Conservation (phyloP, 805 yeast species). For the Sugiyamaella americana region DNA sequence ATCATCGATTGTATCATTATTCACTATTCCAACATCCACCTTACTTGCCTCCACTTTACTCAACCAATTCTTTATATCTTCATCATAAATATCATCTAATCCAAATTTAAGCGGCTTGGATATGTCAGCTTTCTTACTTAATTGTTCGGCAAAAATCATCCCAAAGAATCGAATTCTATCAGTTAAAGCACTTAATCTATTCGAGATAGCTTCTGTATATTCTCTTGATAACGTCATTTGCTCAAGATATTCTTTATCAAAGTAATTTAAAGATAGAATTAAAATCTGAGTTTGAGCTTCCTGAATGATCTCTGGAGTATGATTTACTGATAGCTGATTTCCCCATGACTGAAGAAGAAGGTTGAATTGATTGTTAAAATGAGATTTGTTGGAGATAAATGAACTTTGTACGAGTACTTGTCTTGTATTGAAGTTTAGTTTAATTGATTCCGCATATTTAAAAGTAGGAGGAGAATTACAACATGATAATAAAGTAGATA, state of each 20-base stretch:
- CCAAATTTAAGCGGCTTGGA: conserved; percentile 27
- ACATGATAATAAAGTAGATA: not conserved
- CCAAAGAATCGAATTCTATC: conserved; percentile 21
- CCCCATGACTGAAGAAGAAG: conserved; percentile 33
- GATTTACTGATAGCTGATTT: conserved; percentile 33
- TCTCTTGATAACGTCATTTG: conserved; percentile 14
- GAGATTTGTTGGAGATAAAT: not conserved
- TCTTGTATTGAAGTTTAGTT: conserved; percentile 7
- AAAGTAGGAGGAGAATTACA: conserved; percentile 7
- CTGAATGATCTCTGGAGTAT: conserved; percentile 41
- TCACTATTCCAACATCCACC: no score
- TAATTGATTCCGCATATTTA: conserved; percentile 3
- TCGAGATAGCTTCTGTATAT: conserved; percentile 20
- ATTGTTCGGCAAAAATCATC: conserved; percentile 19
- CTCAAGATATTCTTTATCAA: conserved; percentile 2
- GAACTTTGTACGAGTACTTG: conserved; percentile 18
- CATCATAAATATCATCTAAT: conserved; percentile 12
- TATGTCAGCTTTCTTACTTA: conserved; percentile 22
- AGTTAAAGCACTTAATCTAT: conserved; percentile 14
- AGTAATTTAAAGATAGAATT: conserved; percentile 26
- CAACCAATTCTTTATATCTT: conserved; percentile 11
- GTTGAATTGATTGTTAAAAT: conserved; percentile 2
- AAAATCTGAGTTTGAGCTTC: conserved; percentile 44
- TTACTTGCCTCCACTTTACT: not conserved
- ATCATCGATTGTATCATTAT: conserved; percentile 3